phyloP scores from a whole-genome alignment of 345 rosid genomes.

The Noccaea bulbosa region DNA sequence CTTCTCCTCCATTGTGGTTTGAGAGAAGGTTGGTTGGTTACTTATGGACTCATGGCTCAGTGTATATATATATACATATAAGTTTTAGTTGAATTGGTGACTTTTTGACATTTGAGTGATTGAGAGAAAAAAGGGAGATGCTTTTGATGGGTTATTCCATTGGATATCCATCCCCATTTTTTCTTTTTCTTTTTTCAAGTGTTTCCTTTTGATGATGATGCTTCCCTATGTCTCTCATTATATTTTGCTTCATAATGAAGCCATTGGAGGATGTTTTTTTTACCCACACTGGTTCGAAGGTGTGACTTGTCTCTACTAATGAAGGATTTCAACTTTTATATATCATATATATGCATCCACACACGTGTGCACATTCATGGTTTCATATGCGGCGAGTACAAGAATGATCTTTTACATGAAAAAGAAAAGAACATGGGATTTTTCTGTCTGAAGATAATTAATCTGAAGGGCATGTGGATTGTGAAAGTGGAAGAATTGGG shows the following conservation, averaged over 20 bases:
- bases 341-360: not conserved
- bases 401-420: not conserved
- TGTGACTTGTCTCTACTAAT: slow-evolving; percentile 24
- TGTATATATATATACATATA: slow-evolving; percentile 30
- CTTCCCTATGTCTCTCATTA: slow-evolving; percentile 31
- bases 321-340: not conserved
- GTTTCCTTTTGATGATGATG: slow-evolving; percentile 37
- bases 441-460: not conserved
- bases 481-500: slow-evolving; percentile 31
- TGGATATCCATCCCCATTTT: slow-evolving; percentile 40
- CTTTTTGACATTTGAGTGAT: slow-evolving; percentile 36
- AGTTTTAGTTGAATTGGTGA: slow-evolving; percentile 11
- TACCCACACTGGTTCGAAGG: slow-evolving; percentile 20
- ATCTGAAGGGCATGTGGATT: slow-evolving; percentile 6
- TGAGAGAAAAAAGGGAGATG: slow-evolving; percentile 31
- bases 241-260: slow-evolving; percentile 34
- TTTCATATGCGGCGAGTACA: slow-evolving; percentile 24
- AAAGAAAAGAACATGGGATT: not conserved
- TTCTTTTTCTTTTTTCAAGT: not conserved
- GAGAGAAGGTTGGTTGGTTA: slow-evolving; percentile 24
- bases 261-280: slow-evolving; percentile 14
- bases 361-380: not conserved
- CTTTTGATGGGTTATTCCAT: slow-evolving; percentile 41
- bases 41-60: slow-evolving; percentile 13
- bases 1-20: not conserved